phyloP scores from a whole-genome alignment of 768 basidiomycete species.

The Rhodocollybia butyracea region DNA sequence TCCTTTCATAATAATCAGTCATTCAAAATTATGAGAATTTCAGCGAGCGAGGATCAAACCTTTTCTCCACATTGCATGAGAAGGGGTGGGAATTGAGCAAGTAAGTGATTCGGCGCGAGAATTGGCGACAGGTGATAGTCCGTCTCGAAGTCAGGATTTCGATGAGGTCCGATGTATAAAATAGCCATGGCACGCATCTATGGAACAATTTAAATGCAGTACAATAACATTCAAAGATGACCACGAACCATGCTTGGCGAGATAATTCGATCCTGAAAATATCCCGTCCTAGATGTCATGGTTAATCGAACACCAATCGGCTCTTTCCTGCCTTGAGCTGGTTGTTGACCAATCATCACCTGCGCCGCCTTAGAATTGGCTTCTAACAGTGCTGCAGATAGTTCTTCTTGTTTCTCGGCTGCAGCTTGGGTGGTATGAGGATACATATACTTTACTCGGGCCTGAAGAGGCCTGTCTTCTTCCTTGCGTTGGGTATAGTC shows the following conservation, averaged over 20 bases:
- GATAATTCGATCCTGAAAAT: conserved; percentile 91
- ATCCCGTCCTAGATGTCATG: conserved; percentile 93
- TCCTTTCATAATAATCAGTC: conserved; percentile 22
- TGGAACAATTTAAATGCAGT: conserved; percentile 1
- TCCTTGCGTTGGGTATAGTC: conserved; percentile 51
- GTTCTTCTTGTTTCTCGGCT: conserved; percentile 48
- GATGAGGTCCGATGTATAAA: conserved; percentile 90
- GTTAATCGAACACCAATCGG: conserved; percentile 86
- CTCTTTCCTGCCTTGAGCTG: conserved; percentile 35
- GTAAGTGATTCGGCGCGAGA: conserved; percentile 74
- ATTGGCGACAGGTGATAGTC: conserved; percentile 98
- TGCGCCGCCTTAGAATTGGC: conserved; percentile 44
- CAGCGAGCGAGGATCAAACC: conserved; percentile 20
- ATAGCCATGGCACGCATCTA: conserved; percentile 99
- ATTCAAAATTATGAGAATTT: conserved; percentile 77
- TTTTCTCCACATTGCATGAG: conserved; percentile 93
- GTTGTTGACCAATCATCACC: conserved; percentile 27
- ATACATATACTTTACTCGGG: conserved; percentile 66
- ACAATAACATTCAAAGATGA: background rate
- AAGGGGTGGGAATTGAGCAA: conserved; percentile 92
- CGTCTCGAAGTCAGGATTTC: conserved; percentile 89
- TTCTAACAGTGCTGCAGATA: conserved; percentile 48
- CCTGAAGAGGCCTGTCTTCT: conserved; percentile 72
- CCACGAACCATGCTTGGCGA: conserved; percentile 90
- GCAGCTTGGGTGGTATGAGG: conserved; percentile 26